Percentiles rank a stretch among this genome's conserved stretches.
These are phyloP conservation scores for Circinella umbellata DNA, from an alignment of 371 early-diverging fungal species.

Conservation along the genomic window DNA sequence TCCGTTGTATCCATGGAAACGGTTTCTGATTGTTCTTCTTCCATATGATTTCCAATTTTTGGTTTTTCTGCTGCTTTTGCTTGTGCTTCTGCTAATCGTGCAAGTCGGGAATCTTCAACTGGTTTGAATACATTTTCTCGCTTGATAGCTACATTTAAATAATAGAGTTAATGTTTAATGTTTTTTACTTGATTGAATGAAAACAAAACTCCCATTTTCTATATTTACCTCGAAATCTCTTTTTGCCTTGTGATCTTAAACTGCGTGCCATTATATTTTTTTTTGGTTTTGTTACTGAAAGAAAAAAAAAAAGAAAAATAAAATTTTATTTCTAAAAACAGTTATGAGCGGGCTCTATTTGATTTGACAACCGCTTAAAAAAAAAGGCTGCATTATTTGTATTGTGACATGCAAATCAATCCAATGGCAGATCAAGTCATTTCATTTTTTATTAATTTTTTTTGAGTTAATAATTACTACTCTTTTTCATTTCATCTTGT, in stretches of 20 bases:
- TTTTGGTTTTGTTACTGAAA: slow-evolving; percentile 4
- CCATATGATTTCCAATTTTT: slow-evolving; percentile 26
- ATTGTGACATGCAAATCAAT: no score
- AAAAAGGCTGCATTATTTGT: no score
- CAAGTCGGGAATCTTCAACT: slow-evolving; percentile 49
- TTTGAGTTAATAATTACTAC: slow-evolving; percentile 24
- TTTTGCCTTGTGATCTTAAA: slow-evolving; percentile 51
- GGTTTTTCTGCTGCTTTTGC: slow-evolving; percentile 47
- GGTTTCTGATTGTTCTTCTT: slow-evolving; percentile 18
- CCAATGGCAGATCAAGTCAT: no score
- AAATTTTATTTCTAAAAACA: no score
- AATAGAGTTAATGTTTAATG: background rate
- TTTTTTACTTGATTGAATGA: no score
- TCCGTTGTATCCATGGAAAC: slow-evolving; percentile 16
- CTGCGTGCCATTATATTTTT: slow-evolving; percentile 40
- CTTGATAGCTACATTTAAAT: slow-evolving; percentile 44
- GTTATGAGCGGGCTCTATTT: no score
- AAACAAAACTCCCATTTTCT: background rate
- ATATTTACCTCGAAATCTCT: slow-evolving; percentile 37
- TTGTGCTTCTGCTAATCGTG: slow-evolving; percentile 51
- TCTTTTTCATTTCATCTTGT: slow-evolving; percentile 74
- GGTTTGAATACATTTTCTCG: slow-evolving; percentile 49
- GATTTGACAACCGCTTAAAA: no score
- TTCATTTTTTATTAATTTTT: background rate
- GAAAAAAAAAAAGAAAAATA: background rate